Base-by-base conservation (phyloP, 2,329 filamentous ascomycete species). In the Falciphora oryzae region DNA sequence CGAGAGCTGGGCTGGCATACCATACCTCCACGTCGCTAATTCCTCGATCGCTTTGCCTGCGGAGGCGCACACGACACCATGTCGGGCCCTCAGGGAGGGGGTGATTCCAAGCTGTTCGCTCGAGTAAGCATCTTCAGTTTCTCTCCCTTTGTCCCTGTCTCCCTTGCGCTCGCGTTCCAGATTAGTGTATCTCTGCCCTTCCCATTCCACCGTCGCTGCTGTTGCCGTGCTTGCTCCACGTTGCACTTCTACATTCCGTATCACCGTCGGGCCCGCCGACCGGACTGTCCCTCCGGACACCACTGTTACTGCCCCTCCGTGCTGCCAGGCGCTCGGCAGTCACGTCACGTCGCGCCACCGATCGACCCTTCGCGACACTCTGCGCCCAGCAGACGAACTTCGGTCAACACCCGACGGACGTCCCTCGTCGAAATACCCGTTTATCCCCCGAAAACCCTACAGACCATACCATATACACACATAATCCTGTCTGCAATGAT, bases 71-170 rank as follows among this genome's bases (percentile, higher is more conserved):
- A 65, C 69, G 68, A 69, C 75, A 78, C 72, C 73, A 87, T 87
- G 84, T 82, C 84, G 72, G 79, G 75, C 73, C 77, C 81, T 67
- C 80, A 81, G 68, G 79, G 87, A 78, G 92, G 91, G 80, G 93
- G 95, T 79, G 95, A 98, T 87, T 96, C 95, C 81, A 98, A 97
- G 87, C 89, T 99, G 81, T 99, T 99, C 83, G 94, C 95, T 78
- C 89, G 95, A 83, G 95, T 99, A 86, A 83, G 84, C 78, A 59
- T 59, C 65, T 66, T 67, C 44, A 53, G 44, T 18, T 53, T n/a
- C 44, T 22, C 8, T 22, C 44, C 57, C 64, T 66, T 66, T 66
- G 53, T 67, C 65, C 57, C 63, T 65, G 13, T 65, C 65, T 59
- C 63, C 28, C 62, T 29, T 53, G 44, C 22, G 22, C n/a, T 22